A percentile compares a stretch with the other conserved stretches of the same genome.
Evolutionary conservation across 257 asterid genomes (phyloP).

Genomic region (Verbena officinalis): DNA sequence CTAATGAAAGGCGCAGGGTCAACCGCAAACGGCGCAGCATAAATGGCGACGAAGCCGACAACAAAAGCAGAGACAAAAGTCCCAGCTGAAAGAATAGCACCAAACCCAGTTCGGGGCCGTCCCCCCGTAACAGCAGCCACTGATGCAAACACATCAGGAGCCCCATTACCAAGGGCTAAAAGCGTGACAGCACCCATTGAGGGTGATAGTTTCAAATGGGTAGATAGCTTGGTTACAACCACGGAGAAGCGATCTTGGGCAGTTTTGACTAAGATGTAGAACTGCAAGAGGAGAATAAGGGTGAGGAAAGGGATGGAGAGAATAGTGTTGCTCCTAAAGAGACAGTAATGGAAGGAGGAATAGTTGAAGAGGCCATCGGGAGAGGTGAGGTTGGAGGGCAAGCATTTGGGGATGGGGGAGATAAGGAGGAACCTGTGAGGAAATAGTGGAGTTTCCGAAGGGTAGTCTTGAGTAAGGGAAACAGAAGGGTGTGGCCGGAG

Average conservation of each 20-base stretch:
- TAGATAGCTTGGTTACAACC: conserved; percentile 76
- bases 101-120: conserved; percentile 86
- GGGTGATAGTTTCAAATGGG: conserved; percentile 72
- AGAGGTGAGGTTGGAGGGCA: conserved; percentile 38
- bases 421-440: conserved; percentile 38
- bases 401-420: conserved; percentile 43
- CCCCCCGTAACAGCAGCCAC: conserved; percentile 93
- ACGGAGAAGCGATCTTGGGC: conserved; percentile 93
- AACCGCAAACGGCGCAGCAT: conserved; percentile 85
- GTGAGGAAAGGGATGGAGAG: conserved; percentile 70
- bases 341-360: conserved; percentile 60
- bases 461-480: conserved; percentile 14
- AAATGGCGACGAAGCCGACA: conserved; percentile 87
- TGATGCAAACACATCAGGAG: conserved; percentile 96
- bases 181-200: conserved; percentile 99
- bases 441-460: conserved; percentile 23
- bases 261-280: conserved; percentile 83
- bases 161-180: conserved; percentile 91
- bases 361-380: conserved; percentile 70
- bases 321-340: conserved; percentile 46
- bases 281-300: conserved; percentile 60
- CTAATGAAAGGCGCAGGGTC: conserved; percentile 85
- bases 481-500: conserved; percentile 28
- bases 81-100: conserved; percentile 98
- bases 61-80: conserved; percentile 93